These are phyloP conservation scores for Helminthosporium solani DNA, from an alignment of 2,329 filamentous ascomycete genomes.

Conservation along the genomic window DNA sequence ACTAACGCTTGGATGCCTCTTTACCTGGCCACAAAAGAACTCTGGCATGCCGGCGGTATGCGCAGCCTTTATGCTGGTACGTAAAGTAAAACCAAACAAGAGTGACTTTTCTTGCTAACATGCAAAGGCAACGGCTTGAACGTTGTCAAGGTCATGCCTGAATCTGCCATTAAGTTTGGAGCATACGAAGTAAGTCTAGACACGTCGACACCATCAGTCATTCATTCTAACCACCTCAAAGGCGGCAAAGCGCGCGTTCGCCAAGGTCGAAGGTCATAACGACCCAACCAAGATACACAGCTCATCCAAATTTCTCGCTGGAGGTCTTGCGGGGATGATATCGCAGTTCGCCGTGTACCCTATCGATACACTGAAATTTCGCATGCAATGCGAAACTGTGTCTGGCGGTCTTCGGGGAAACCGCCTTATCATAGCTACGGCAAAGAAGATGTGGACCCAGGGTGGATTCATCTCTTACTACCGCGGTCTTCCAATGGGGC, in stretches of 20 bases:
- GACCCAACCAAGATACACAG: slow-evolving; percentile 78
- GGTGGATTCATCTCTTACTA: slow-evolving; percentile 79
- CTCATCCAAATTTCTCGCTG: slow-evolving; percentile 85
- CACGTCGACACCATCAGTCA: not conserved
- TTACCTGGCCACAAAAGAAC: slow-evolving; percentile 68
- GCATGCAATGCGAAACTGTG: slow-evolving; percentile 93
- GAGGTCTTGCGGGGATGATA: slow-evolving; percentile 85
- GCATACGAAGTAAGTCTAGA: slow-evolving; percentile 71
- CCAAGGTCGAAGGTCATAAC: slow-evolving; percentile 81
- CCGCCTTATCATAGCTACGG: slow-evolving; percentile 77
- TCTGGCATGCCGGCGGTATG: slow-evolving; percentile 84
- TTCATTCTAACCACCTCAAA: slow-evolving; percentile 31
- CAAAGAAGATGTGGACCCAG: slow-evolving; percentile 78
- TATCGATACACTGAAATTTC: slow-evolving; percentile 78
- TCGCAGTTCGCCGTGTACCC: slow-evolving; percentile 97
- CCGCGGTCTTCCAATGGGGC: slow-evolving; percentile 87
- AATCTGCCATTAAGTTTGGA: slow-evolving; percentile 97
- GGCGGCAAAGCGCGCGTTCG: slow-evolving; percentile 84
- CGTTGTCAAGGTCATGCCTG: slow-evolving; percentile 96
- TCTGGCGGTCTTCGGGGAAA: slow-evolving; percentile 81
- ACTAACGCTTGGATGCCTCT: slow-evolving; percentile 70
- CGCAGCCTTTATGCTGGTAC: slow-evolving; percentile 89
- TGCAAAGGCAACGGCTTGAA: slow-evolving; percentile 86
- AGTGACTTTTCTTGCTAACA: slow-evolving; percentile 18
- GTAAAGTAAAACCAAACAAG: no score